Percentiles rank a stretch among this genome's conserved stretches.
phyloP scores from a whole-genome alignment of 2,329 filamentous ascomycete species.

The Venturia effusa region DNA sequence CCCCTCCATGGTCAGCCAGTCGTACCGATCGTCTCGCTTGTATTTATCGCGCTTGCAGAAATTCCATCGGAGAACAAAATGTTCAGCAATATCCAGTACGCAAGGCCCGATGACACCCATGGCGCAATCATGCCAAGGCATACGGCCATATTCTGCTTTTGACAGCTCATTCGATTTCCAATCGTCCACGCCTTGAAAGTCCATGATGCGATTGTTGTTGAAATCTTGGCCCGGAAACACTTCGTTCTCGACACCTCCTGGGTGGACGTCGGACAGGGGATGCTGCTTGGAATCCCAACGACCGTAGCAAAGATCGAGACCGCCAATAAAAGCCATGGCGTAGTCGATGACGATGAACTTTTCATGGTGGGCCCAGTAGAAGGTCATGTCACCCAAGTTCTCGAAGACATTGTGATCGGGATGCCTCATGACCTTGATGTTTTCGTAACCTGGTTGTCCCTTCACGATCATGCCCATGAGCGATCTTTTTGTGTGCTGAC shows the following conservation, averaged over 20 bases:
- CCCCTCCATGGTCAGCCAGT: conserved; percentile 75
- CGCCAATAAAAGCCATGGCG: conserved; percentile 81
- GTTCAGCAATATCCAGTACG: conserved; percentile 89
- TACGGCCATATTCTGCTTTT: conserved; percentile 83
- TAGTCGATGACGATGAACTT: conserved; percentile 97
- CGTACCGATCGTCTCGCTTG: conserved; percentile 72
- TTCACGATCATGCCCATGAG: conserved; percentile 67
- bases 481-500: conserved; percentile 81
- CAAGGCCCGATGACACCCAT: conserved; percentile 86
- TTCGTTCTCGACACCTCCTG: conserved; percentile 68
- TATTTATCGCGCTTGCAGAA: conserved; percentile 97
- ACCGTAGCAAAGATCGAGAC: conserved; percentile 89
- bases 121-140: conserved; percentile 96
- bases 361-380: conserved; percentile 97
- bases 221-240: conserved; percentile 95
- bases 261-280: conserved; percentile 76
- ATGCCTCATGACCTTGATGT: conserved; percentile 82
- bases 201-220: conserved; percentile 95
- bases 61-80: conserved; percentile 93
- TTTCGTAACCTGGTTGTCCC: conserved; percentile 71
- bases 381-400: conserved; percentile 89
- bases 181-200: conserved; percentile 81
- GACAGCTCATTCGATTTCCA: conserved; percentile 91
- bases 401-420: conserved; percentile 93
- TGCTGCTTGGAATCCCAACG: conserved; percentile 88